Evolutionary conservation across 768 basidiomycete genomes (phyloP), one percentile per base, ranked within the genome.

Genomic region (Kwoniella bestiolae): DNA sequence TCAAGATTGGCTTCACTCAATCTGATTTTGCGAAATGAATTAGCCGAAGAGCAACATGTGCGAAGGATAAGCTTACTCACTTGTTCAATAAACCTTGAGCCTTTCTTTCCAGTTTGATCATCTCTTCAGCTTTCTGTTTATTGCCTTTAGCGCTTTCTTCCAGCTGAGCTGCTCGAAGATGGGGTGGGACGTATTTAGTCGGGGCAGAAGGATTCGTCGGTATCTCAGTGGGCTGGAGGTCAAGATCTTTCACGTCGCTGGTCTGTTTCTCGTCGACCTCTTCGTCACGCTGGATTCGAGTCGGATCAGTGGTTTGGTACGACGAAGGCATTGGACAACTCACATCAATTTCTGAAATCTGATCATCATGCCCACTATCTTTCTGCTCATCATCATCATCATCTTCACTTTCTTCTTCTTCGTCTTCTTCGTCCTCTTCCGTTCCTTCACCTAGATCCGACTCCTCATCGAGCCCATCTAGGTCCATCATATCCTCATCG

Each of bases 1-100:
- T 85, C 83, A 61, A 95, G 89, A 67, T 94, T 96, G 77, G 90
- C 90, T 80, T 97, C 94, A 69, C 89, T 92, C 87, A 95, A 85
- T 69, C 93, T 94, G 69, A 44, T 3, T 1, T 60, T 14, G 31
- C 26, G 38, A 50, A n/a, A n/a, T n/a, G n/a, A n/a, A n/a, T n/a
- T n/a, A n/a, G n/a, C n/a, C n/a, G n/a, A n/a, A n/a, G n/a, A n/a
- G n/a, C n/a, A n/a, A 12, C 1, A 6, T 38, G 28, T 45, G 35
- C 41, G 25, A 11, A 28, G 23, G 6, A 2, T 14, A 38, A 32
- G 41, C 18, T 21, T 35, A 34, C 83, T 49, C 72, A 91, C 92
- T 90, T 86, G 81, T 97, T 96, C 52, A 96, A 84, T 18, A 93
- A 81, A 76, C 93, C 94, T 82, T 96, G 94, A 29, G 92, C 81